These are phyloP conservation scores for Williopsis jadinii DNA, from an alignment of 1,139 yeast genomes.

Conservation along the genomic window DNA sequence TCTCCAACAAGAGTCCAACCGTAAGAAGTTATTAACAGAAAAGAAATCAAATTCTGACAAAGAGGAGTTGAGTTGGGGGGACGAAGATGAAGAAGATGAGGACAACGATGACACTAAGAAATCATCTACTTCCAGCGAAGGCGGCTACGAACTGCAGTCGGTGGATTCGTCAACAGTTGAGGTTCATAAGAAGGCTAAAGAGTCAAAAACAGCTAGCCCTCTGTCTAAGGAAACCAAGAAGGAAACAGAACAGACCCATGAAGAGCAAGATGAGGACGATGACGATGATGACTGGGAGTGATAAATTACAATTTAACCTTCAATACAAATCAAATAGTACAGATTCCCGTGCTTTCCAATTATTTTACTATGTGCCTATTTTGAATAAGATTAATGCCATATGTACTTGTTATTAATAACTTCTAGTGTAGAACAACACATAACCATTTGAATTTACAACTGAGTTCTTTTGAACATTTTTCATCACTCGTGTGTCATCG, in stretches of 20 bases:
- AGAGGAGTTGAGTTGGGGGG: constrained; percentile 53
- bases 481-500: constrained; percentile 60
- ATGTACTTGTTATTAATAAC: not conserved
- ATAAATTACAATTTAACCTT: constrained; percentile 2
- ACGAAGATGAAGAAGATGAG: constrained; percentile 23
- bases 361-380: no score
- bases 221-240: constrained; percentile 4
- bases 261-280: constrained; percentile 26
- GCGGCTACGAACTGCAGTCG: constrained; percentile 33
- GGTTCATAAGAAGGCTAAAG: constrained; percentile 16
- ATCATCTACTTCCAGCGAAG: constrained; percentile 32
- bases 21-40: constrained; percentile 26
- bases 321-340: not conserved
- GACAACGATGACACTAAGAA: constrained; percentile 8
- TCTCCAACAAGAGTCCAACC: constrained; percentile 54
- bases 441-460: constrained; percentile 50
- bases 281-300: constrained; percentile 59
- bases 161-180: constrained; percentile 29
- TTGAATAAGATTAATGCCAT: no score
- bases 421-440: constrained; percentile 58
- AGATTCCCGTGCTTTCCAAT: no score
- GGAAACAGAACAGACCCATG: constrained; percentile 7
- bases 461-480: constrained; percentile 39
- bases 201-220: not conserved
- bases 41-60: constrained; percentile 23